Base-by-base conservation (phyloP, 805 yeast species). In the Metschnikowia orientalis region DNA sequence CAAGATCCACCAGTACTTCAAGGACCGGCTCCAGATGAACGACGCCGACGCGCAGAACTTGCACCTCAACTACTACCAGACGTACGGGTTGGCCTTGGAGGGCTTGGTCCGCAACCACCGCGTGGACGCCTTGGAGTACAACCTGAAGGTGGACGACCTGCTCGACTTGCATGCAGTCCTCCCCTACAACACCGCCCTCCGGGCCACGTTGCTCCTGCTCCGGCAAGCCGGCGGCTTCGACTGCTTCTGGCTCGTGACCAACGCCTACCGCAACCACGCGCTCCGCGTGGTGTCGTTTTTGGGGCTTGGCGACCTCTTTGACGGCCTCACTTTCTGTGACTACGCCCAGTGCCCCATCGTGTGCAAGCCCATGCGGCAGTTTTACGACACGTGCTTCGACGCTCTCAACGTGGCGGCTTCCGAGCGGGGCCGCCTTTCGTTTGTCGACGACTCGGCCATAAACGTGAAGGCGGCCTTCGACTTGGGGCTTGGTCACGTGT, bases 181-280 rank as follows among this genome's bases (percentile, higher is more conserved):
- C 35, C 57, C 64, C 30, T 94, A 89, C 27, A 77, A 81, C 45
- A 57, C 56, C 4, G 54, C 60, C 23, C 60, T 81, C 35, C 65
- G 89, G 40, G 57, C 69, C 16, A 59, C 77, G 70, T 58, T 83
- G 26, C 35, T 71, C 3, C 48, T 59, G 7, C 44, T 83, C 45
- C 67, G 57, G 38, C 47, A 54, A 20, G 35, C 56, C 8, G 52
- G 59, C n/a, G 73, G 77, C 42, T 77, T 81, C 37, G 81, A 79
- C 48, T 70, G 79, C 50, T 63, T 90, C 42, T 90, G 98, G 98
- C 70, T 92, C 26, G 83, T 87, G 51, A 90, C 98, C 4, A 90
- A 90, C 56, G 97, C 98, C 2, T 90, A 90, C 62, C 79, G 81
- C 53, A 87, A 77, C 50, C 98, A 90, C 59, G 98, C 90, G 0